Evolutionary conservation across 2,329 filamentous ascomycete genomes (phyloP), one percentile per base, ranked within the genome.

Genomic region (Colletotrichum liaoningense): DNA sequence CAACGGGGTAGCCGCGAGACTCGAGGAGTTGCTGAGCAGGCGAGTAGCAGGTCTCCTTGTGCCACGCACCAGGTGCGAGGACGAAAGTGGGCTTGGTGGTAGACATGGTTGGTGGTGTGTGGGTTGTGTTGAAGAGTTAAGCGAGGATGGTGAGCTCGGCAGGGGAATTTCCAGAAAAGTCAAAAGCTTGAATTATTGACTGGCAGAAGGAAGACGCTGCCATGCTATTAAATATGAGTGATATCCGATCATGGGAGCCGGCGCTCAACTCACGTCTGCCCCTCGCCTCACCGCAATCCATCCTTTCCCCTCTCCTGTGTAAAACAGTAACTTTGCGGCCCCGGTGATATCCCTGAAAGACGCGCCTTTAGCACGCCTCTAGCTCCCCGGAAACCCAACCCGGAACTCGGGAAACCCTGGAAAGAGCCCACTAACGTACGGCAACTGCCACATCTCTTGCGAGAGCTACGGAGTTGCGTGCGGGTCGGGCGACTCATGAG

Each of bases 61-160:
- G 77, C 82, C 83, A 86, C 12, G 83, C 84, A 14, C 84, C 84
- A 0, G 83, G 82, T 11, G 80, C 80, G 60, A 86, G 80, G 12
- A 86, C 77, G 24, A 85, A 79, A 16, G 78, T 76, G 54, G 75
- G 73, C 62, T 72, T 72, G 26, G 11, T 52, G 46, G 65, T 28
- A 24, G 65, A 63, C 64, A 72, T 72, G 58, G 26, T 58, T 26
- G 38, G 22, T 19, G 30, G 19, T 22, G 22, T 33, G 52, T 42
- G 24, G 16, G 12, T 38, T 26, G 57, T 22, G 30, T 26, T 1
- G n/a, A 28, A 63, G 30, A 26, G 46, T 49, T 16, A 52, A 57
- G 65, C 28, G 42, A 55, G 57, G 38, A 67, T 28, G 49, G 9
- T 42, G 14, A 38, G 26, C 14, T 69, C 38, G 60, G 54, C 33